Evolutionary conservation across 257 asterid genomes (phyloP).

Genomic region (Euphrasia confusa): DNA sequence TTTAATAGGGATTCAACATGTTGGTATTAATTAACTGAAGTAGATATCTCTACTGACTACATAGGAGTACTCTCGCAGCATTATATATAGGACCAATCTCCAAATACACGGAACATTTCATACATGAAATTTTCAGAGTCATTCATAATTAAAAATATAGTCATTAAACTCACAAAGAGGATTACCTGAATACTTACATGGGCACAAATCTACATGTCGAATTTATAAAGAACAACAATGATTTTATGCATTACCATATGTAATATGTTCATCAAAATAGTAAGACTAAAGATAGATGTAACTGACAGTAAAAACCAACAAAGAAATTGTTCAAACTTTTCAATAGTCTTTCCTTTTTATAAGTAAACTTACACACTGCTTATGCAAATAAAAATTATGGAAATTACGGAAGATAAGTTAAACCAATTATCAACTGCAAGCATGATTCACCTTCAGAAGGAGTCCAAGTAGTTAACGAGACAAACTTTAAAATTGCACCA

Average conservation of each 20-base stretch:
- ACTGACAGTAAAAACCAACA: background rate
- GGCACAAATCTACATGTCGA: background rate
- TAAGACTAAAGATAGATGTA: background rate
- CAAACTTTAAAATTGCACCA: constrained; percentile 65
- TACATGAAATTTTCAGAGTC: background rate
- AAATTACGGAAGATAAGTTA: constrained; percentile 19
- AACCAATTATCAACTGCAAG: constrained; percentile 26
- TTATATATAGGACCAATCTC: background rate
- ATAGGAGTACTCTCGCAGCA: background rate
- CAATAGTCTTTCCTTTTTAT: constrained; percentile 7
- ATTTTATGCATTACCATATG: background rate
- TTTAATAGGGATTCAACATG: background rate
- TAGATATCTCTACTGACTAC: background rate
- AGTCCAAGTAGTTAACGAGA: constrained; percentile 57
- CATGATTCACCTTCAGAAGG: constrained; percentile 69
- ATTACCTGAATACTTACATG: background rate
- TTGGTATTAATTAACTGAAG: background rate
- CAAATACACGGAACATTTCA: background rate
- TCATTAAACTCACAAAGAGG: background rate
- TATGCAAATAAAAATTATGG: constrained; percentile 20
- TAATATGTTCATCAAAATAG: constrained; percentile 5
- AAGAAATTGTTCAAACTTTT: background rate
- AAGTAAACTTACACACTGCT: constrained; percentile 2
- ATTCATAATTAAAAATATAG: background rate
- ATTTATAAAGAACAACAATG: background rate